Conservation (phyloP, 257 asterid species). For the Apocynum venetum region DNA sequence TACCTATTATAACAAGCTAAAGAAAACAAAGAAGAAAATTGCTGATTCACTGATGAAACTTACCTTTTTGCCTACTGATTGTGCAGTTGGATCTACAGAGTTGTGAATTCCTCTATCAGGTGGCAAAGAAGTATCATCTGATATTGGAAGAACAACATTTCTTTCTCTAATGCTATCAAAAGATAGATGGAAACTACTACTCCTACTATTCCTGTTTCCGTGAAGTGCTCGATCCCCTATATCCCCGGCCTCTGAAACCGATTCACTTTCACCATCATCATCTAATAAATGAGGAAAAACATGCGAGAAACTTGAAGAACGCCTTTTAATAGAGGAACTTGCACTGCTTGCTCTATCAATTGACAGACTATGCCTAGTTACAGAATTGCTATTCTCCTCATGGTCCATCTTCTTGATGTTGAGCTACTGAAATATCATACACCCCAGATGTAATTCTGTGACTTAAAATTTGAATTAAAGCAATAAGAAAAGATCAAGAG, state of each 20-base stretch:
- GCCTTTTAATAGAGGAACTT: conserved; percentile 44
- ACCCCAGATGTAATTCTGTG: neutral
- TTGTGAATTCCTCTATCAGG: conserved; percentile 9
- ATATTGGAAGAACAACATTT: conserved; percentile 42
- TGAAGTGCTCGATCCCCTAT: conserved; percentile 80
- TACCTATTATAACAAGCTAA: neutral
- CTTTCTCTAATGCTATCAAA: conserved; percentile 35
- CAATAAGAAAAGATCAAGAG: neutral
- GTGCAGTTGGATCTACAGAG: conserved; percentile 31
- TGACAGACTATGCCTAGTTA: conserved; percentile 38
- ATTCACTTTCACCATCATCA: conserved; percentile 42
- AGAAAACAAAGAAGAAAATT: neutral
- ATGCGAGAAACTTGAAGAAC: conserved; percentile 33
- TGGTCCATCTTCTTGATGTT: conserved; percentile 36
- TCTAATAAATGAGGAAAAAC: conserved; percentile 28
- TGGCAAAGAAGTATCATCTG: conserved; percentile 27
- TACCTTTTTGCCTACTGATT: conserved; percentile 36
- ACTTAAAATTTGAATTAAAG: neutral
- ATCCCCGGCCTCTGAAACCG: conserved; percentile 89
- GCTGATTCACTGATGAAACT: conserved; percentile 9
- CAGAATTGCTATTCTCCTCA: conserved; percentile 29
- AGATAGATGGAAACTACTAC: conserved; percentile 46
- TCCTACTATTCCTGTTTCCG: conserved; percentile 45
- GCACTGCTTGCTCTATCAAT: conserved; percentile 37
- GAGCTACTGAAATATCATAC: conserved; percentile 9